Conservation (phyloP, 164 flowering plant genomes). For the Cinnamomum chago region DNA sequence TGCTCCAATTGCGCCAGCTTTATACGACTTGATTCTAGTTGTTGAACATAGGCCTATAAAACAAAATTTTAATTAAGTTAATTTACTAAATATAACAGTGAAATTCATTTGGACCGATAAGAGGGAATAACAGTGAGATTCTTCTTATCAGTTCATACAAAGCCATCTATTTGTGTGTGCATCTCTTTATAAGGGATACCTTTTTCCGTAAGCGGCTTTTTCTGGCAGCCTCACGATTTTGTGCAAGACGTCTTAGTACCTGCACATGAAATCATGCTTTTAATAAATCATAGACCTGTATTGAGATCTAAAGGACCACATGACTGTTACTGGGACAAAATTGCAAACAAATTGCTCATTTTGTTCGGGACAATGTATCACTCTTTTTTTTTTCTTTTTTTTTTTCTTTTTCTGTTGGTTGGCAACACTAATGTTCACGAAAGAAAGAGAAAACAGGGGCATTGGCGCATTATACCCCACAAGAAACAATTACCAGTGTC, state of each 20-base stretch:
- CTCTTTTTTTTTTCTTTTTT: no score
- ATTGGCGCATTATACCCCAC: no score
- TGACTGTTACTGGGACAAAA: neutral
- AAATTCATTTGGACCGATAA: neutral
- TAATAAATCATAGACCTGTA: neutral
- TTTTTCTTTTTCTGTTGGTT: no score
- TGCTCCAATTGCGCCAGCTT: conserved; percentile 83
- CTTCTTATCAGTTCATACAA: neutral
- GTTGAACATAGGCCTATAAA: conserved; percentile 86
- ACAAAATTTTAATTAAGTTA: neutral
- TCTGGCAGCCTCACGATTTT: conserved; percentile 99
- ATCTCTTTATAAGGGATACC: conserved; percentile 31
- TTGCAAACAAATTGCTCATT: neutral
- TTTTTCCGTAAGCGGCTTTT: conserved; percentile 96
- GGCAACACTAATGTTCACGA: no score
- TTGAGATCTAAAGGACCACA: neutral
- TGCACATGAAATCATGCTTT: conserved; percentile 15
- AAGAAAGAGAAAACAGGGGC: no score
- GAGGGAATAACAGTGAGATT: neutral
- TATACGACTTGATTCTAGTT: conserved; percentile 77
- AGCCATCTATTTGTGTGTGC: neutral
- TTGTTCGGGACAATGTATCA: no score
- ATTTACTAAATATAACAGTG: neutral
- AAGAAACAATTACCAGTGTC: no score
- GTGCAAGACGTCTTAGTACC: conserved; percentile 91